Evolutionary conservation across 257 asterid genomes (phyloP).

Genomic region (Ajuga chamaepitys): DNA sequence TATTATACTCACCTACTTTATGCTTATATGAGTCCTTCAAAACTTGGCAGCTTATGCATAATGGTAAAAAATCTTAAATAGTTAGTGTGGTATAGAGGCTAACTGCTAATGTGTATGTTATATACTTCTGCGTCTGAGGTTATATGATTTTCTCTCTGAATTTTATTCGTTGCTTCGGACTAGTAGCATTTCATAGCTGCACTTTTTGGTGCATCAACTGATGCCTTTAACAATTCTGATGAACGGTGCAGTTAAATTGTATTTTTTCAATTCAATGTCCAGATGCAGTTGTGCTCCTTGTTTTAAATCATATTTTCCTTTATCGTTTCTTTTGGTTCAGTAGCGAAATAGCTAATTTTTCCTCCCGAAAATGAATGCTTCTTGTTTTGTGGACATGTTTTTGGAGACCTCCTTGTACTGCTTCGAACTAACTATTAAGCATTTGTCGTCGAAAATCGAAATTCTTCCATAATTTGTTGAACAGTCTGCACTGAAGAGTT

Average conservation of each 20-base stretch:
- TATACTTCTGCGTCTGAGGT: neutral
- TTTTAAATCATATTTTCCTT: neutral
- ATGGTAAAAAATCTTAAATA: neutral
- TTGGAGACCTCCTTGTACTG: neutral
- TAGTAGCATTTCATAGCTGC: neutral
- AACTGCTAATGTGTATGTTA: neutral
- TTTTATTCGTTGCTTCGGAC: neutral
- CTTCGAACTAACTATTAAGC: neutral
- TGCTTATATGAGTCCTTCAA: constrained; percentile 7
- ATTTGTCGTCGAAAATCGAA: neutral
- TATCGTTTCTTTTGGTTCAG: neutral
- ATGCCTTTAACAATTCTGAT: neutral
- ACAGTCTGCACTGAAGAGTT: neutral
- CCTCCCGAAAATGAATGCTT: neutral
- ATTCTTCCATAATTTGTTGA: neutral
- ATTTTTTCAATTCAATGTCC: neutral
- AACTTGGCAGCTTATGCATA: constrained; percentile 5
- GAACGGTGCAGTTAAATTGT: neutral
- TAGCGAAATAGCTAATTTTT: neutral
- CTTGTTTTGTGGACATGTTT: neutral
- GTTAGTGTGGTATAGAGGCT: neutral
- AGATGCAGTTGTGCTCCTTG: neutral
- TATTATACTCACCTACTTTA: neutral
- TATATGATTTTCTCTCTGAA: neutral
- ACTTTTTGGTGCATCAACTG: neutral